Percentiles rank a stretch among this genome's conserved stretches.
These are phyloP conservation scores for Pseudofabraea citricarpa DNA, from an alignment of 2,329 filamentous ascomycete species.

Conservation along the genomic window DNA sequence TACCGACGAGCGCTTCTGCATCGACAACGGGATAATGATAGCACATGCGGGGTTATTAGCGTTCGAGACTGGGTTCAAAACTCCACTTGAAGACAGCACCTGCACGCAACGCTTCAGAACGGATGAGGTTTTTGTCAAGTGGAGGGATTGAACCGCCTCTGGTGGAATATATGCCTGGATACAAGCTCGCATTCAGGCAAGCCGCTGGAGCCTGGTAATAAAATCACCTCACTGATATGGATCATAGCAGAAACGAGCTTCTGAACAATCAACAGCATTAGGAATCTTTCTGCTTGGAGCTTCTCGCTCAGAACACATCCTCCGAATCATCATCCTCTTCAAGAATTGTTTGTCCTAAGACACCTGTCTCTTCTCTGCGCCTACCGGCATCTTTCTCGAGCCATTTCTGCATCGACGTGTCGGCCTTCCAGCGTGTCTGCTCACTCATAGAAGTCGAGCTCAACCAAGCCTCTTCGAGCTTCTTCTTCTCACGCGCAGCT, in stretches of 20 bases:
- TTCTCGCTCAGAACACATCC: conserved; percentile 20
- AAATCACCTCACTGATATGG: too few relatives aligned
- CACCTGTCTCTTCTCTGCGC: conserved; percentile 30
- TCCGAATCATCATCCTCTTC: conserved; percentile 65
- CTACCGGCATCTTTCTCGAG: conserved; percentile 19
- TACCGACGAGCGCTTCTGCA: conserved; percentile 96
- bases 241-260: too few relatives aligned
- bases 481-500: conserved; percentile 19
- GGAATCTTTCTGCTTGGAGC: too few relatives aligned
- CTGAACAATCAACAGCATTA: too few relatives aligned
- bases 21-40: conserved; percentile 99
- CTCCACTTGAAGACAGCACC: conserved; percentile 72
- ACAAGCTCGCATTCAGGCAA: too few relatives aligned
- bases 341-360: conserved; percentile 63
- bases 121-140: conserved; percentile 75
- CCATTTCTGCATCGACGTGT: conserved; percentile 18
- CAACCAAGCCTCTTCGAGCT: conserved; percentile 19
- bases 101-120: conserved; percentile 82
- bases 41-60: conserved; percentile 89
- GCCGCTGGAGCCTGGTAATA: too few relatives aligned
- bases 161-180: too few relatives aligned
- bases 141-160: conserved; percentile 65
- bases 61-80: conserved; percentile 75
- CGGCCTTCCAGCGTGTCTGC: conserved; percentile 7
- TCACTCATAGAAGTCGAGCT: conserved; percentile 9